Base-by-base conservation (phyloP, 1,284 basidiomycete genomes). In the Tremellales sp. region DNA sequence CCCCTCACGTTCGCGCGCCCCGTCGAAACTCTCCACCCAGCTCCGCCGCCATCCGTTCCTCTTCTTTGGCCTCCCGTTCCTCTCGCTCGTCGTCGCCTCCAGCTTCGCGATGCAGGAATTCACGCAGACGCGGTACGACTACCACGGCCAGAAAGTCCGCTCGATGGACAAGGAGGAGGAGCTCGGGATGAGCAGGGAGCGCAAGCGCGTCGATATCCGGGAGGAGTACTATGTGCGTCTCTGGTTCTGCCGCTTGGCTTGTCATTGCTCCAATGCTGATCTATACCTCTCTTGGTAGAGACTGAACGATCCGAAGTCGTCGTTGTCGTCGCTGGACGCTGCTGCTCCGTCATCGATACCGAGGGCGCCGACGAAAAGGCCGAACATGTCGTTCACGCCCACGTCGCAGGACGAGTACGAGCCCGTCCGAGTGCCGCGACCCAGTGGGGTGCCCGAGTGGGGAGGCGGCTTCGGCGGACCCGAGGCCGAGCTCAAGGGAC, bases 201-300 rank as follows among this genome's bases (percentile, higher is more conserved):
- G 87, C 70, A 87, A 86, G 74, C 86, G 83, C 75, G 83, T 97
- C 50, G 92, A 97, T 70, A 85, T 97, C 21, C 75, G 89, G 40
- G 93, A 97, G 70, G 94, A 97, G 69, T 97, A 97, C 73, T 97
- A 86, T 67, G 90, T 93, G 74, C 71, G 88, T 82, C 18, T 22
- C 24, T 42, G 13, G 9, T 12, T 5, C 28, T 35, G 37, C 47
- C 32, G 35, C 41, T 21, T 36, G 26, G 29, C n/a, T 3, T 18
- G 22, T 14, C 33, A 9, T 32, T 3, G 40, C 27, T n/a, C n/a
- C n/a, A n/a, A n/a, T n/a, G n/a, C n/a, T n/a, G n/a, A n/a, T n/a
- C n/a, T 31, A 28, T 13, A 12, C 4, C n/a, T 16, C 34, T 36
- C n/a, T 9, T 36, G 34, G 8, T 39, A 39, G 40, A 7, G 40